Conservation (phyloP, 2,329 filamentous ascomycete species). For the Paraphaeosphaeria minitans region DNA sequence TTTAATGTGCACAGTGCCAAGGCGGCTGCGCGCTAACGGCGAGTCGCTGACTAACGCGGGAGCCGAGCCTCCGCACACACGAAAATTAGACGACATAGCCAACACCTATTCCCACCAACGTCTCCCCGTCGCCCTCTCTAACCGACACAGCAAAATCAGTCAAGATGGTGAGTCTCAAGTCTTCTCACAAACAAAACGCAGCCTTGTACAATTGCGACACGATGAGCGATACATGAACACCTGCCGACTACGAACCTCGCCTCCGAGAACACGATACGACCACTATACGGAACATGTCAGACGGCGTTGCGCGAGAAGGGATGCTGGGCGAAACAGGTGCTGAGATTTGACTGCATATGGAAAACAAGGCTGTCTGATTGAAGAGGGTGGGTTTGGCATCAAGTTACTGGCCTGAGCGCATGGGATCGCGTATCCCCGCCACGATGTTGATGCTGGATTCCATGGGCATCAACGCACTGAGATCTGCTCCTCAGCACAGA, state of each 20-base stretch:
- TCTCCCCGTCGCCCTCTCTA: constrained; percentile 43
- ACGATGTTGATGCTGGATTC: no score
- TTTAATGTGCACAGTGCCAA: background rate
- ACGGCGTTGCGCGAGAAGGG: background rate
- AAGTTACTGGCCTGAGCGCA: background rate
- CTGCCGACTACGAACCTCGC: constrained; percentile 13
- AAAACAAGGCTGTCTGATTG: background rate
- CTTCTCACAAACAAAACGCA: constrained; percentile 5
- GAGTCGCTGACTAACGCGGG: constrained; percentile 26
- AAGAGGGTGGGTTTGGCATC: background rate
- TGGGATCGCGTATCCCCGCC: background rate
- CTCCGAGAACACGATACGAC: background rate
- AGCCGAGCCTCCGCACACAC: constrained; percentile 42
- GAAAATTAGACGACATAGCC: constrained; percentile 31
- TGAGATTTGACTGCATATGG: background rate
- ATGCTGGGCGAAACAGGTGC: background rate
- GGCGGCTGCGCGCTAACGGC: background rate
- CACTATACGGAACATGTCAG: background rate
- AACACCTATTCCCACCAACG: constrained; percentile 39
- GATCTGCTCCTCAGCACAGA: background rate
- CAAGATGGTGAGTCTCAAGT: constrained; percentile 46
- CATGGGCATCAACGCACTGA: background rate
- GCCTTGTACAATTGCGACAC: constrained; percentile 29
- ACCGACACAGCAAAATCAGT: constrained; percentile 45
- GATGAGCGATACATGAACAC: constrained; percentile 28